These are phyloP conservation scores for Colletotrichum somersetense DNA, from an alignment of 2,329 filamentous ascomycete genomes.

Conservation along the genomic window DNA sequence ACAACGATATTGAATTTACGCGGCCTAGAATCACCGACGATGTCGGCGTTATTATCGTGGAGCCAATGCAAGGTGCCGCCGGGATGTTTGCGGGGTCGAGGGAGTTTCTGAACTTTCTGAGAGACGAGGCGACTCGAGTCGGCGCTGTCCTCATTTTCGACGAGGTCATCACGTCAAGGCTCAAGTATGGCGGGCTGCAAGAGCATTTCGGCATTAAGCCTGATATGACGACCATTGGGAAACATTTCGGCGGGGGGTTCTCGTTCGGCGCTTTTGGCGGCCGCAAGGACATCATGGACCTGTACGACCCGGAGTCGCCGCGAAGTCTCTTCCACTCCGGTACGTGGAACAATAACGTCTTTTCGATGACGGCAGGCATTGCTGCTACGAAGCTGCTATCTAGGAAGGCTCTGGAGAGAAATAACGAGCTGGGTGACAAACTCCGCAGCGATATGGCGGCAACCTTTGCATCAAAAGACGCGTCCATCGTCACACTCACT, in stretches of 20 bases:
- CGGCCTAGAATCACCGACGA: conserved; percentile 58
- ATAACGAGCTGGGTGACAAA: conserved; percentile 21
- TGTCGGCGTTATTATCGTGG: conserved; percentile 74
- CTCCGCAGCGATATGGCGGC: conserved; percentile 26
- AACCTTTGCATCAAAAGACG: conserved; percentile 14
- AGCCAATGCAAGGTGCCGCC: conserved; percentile 74
- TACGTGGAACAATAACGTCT: conserved; percentile 43
- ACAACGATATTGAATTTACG: conserved; percentile 68
- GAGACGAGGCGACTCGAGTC: conserved; percentile 35
- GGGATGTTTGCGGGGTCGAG: conserved; percentile 65
- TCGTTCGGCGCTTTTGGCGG: conserved; percentile 77
- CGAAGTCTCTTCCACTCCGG: conserved; percentile 41
- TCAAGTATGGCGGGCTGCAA: conserved; percentile 65
- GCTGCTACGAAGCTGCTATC: conserved; percentile 39
- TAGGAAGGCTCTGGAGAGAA: conserved; percentile 30
- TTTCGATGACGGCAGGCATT: conserved; percentile 42
- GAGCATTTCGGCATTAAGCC: conserved; percentile 60
- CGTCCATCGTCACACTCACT: conserved; percentile 22
- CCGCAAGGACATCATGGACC: conserved; percentile 66
- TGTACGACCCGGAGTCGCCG: conserved; percentile 63
- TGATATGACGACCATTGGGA: conserved; percentile 74
- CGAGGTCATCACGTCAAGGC: conserved; percentile 77
- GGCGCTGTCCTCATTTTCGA: conserved; percentile 75
- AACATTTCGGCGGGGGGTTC: conserved; percentile 76
- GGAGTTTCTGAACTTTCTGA: conserved; percentile 57